Evolutionary conservation across 1,284 basidiomycete genomes (phyloP).

Genomic region (Salmacisia buchloeana): DNA sequence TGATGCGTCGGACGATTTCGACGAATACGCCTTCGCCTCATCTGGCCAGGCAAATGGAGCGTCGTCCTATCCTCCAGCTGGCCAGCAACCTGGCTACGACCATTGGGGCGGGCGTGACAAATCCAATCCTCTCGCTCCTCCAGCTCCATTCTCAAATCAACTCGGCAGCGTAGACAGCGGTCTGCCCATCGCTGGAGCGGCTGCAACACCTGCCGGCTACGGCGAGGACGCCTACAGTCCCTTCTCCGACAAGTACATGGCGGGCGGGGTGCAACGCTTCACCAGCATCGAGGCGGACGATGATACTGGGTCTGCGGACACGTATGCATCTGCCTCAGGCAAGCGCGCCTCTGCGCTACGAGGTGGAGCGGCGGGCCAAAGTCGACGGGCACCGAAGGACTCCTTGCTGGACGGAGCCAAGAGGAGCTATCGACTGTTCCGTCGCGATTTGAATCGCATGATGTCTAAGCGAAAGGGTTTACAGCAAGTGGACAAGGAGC

Average conservation of each 20-base stretch:
- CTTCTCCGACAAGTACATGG: slow-evolving; percentile 35
- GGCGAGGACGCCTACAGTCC: slow-evolving; percentile 23
- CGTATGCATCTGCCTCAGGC: neutral
- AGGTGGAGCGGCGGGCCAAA: slow-evolving; percentile 12
- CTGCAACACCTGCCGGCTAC: slow-evolving; percentile 30
- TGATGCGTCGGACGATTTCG: slow-evolving; percentile 34
- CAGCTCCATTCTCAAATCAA: slow-evolving; percentile 17
- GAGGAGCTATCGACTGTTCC: slow-evolving; percentile 25
- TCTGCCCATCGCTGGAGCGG: slow-evolving; percentile 26
- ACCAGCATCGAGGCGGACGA: slow-evolving; percentile 49
- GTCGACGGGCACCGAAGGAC: slow-evolving; percentile 25
- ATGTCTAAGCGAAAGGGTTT: slow-evolving; percentile 27
- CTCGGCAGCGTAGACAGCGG: slow-evolving; percentile 31
- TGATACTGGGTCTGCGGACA: slow-evolving; percentile 20
- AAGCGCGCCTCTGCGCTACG: slow-evolving; percentile 11
- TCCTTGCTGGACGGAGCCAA: slow-evolving; percentile 27
- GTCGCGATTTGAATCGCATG: slow-evolving; percentile 24
- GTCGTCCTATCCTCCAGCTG: slow-evolving; percentile 22
- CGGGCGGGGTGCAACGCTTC: slow-evolving; percentile 15
- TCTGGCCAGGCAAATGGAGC: slow-evolving; percentile 10
- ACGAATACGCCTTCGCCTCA: slow-evolving; percentile 20
- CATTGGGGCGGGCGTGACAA: slow-evolving; percentile 17
- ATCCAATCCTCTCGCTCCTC: slow-evolving; percentile 15
- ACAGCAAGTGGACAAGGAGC: slow-evolving; percentile 28
- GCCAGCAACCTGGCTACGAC: slow-evolving; percentile 21